phyloP scores from a whole-genome alignment of 805 yeast genomes.

The Kuraishia capsulata region DNA sequence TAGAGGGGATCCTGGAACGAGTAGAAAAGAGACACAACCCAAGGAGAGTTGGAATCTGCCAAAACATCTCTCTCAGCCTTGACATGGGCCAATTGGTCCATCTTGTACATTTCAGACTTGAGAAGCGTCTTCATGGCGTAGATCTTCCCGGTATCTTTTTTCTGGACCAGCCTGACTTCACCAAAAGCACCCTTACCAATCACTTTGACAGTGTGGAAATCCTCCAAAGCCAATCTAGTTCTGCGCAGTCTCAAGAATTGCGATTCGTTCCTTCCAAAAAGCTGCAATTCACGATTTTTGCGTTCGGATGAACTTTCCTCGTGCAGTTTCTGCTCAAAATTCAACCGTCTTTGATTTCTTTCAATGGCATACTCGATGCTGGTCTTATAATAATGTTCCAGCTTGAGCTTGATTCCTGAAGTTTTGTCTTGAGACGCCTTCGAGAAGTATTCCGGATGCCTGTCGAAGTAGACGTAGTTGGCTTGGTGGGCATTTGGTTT shows the following conservation, averaged over 20 bases:
- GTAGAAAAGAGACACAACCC: conserved; percentile 79
- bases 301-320: conserved; percentile 83
- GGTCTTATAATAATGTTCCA: conserved; percentile 80
- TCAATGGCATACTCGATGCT: conserved; percentile 90
- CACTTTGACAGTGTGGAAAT: conserved; percentile 82
- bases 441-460: conserved; percentile 76
- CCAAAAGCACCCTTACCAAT: conserved; percentile 98
- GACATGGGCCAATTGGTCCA: conserved; percentile 91
- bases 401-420: conserved; percentile 68
- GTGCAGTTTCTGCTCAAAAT: conserved; percentile 63
- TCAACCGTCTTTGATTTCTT: conserved; percentile 85
- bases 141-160: conserved; percentile 82
- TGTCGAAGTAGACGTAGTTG: conserved; percentile 63
- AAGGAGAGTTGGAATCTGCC: conserved; percentile 82
- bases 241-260: conserved; percentile 78
- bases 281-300: conserved; percentile 68
- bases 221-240: conserved; percentile 74
- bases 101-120: conserved; percentile 89
- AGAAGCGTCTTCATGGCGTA: conserved; percentile 91
- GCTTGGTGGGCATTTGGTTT: conserved; percentile 6
- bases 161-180: conserved; percentile 90
- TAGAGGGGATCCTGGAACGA: conserved; percentile 76
- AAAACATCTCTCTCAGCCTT: conserved; percentile 94
- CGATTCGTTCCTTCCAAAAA: conserved; percentile 83
- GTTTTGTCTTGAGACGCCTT: conserved; percentile 74